Base-by-base conservation (phyloP, 2,329 filamentous ascomycete genomes). In the Paraphoma chrysanthemicola region DNA sequence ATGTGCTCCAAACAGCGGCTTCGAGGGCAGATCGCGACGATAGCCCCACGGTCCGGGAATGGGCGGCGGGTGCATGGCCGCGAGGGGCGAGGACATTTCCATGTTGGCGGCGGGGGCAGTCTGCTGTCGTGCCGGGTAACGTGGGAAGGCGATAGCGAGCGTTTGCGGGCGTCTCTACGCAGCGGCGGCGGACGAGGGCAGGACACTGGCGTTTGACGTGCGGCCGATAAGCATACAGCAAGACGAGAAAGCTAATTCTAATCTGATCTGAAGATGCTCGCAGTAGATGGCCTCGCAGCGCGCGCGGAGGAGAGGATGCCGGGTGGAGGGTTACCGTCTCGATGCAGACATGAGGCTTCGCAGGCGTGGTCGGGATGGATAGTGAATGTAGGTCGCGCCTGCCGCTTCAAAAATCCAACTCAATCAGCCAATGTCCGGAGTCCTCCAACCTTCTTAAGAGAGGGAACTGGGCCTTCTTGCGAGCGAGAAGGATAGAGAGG, bases 1-100 rank as follows among this genome's bases (percentile, higher is more conserved):
- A 75, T 84, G 74, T 78, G 82, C 78, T 78, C 80, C 77, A 68
- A 85, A 85, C 39, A 85, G 76, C 36, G 81, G 74, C 68, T 81
- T 85, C 49, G 82, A 82, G n/a, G 79, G 73, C 58, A 83, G 75
- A 68, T 88, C 85, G 57, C 82, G 77, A 66, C 81, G 78, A 73
- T 83, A 86, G 53, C 81, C 88, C 86, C 93, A 87, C 71, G 83
- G 77, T 67, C 88, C 84, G 67, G 86, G 81, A 78, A 85, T 80
- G 79, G 86, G 83, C 44, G 84, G 83, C 55, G 89, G 92, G 81
- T 93, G 92, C 89, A 98, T 91, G 54, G 94, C 93, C 78, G 94
- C 94, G 74, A 98, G 81, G 45, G 95, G 95, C 70, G 95, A 98
- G 44, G 94, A 97, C 64, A 91, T 89, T 80, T 97, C 93, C 92